Base-by-base conservation (phyloP, 305 asterid species). In the Fraxinus platypoda region DNA sequence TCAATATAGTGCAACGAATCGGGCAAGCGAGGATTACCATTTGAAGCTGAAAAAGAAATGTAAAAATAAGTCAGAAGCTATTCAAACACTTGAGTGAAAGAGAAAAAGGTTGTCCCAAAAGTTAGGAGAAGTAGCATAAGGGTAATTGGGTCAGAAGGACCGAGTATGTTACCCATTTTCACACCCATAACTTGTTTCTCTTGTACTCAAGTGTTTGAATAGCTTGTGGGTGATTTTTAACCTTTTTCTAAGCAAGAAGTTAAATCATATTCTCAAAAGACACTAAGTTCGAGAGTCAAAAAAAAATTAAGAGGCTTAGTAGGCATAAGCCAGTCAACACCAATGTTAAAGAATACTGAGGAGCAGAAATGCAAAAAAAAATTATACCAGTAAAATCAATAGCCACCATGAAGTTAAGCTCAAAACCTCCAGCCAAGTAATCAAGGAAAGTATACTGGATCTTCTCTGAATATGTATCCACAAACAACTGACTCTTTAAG, bases 341-440 rank as follows among this genome's bases (percentile, higher is more conserved):
- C 75, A 77, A 30, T 59, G 12, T n/a, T 80, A 72, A 80, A n/a
- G 59, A 41, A 83, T 79, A 66, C 21, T 30, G 37, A 84, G 54
- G 3, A 38, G 43, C 70, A 70, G 75, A 75, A 77, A 73, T 71
- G 62, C 0, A 34, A 34, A 33, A 4, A 28, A 38, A 74, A 43
- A 78, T 79, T 71, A 78, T 91, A 96, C 99, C 98, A 59, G 99
- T 96, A 89, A 94, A 96, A 90, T 96, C 99, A 84, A 96, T 86
- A 52, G 98, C 99, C 83, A 93, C 98, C 99, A 96, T 96, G 91
- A 96, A 96, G 90, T 93, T 96, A 87, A 96, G 90, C 90, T 94
- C 98, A 86, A 88, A 94, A 82, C 98, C 99, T 80, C 93, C 94
- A 80, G 92, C 88, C 89, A 94, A 84, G 91, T 94, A 96, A 89